Conservation (phyloP, 805 yeast species). For the Suhomyces tanzawaensis region DNA sequence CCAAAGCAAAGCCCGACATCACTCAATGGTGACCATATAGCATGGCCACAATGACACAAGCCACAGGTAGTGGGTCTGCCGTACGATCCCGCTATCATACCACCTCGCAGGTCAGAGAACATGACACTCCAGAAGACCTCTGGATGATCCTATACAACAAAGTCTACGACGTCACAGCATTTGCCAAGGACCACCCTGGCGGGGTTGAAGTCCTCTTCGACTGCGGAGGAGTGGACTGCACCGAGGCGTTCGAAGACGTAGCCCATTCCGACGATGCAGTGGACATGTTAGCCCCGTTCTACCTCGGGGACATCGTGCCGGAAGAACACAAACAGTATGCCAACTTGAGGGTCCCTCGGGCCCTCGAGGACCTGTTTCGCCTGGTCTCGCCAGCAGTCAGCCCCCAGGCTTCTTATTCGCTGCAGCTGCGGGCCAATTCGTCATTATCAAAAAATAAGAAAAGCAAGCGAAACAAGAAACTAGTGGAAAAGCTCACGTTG, state of each 20-base stretch:
- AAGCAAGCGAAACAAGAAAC: conserved; percentile 7
- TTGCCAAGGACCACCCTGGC: conserved; percentile 78
- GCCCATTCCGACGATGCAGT: conserved; percentile 37
- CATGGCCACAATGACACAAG: background rate
- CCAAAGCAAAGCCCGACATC: too few relatives aligned
- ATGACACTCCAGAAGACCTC: conserved; percentile 70
- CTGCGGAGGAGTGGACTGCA: conserved; percentile 77
- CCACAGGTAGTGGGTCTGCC: background rate
- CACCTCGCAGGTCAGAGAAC: conserved; percentile 60
- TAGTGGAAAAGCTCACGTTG: conserved; percentile 12
- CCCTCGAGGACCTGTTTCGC: background rate
- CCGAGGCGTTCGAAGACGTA: conserved; percentile 60
- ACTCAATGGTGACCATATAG: too few relatives aligned
- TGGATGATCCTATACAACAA: conserved; percentile 85
- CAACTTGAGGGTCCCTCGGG: conserved; percentile 9
- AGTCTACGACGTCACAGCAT: conserved; percentile 72
- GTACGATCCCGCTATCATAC: background rate
- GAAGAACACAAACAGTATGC: conserved; percentile 16
- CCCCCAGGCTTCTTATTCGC: background rate
- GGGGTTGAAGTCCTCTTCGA: conserved; percentile 69
- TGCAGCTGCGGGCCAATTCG: too few relatives aligned
- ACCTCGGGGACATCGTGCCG: conserved; percentile 25
- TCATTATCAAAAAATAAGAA: conserved; percentile 2
- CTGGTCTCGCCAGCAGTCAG: background rate
- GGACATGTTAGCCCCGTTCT: conserved; percentile 29